These are phyloP conservation scores for Fusarium xylarioides DNA, from an alignment of 2,329 filamentous ascomycete genomes.

Conservation along the genomic window DNA sequence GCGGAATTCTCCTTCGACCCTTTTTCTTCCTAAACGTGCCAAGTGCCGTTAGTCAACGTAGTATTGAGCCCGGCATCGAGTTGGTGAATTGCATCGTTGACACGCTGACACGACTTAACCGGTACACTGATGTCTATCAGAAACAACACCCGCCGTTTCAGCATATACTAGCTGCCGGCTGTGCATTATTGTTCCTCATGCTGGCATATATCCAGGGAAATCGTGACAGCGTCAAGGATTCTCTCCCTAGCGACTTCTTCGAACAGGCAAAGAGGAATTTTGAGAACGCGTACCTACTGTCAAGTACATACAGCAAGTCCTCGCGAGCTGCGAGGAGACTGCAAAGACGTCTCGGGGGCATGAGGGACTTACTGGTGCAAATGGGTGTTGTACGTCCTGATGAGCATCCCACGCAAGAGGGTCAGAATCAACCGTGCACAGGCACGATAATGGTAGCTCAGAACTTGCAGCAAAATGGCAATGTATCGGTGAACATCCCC, in stretches of 20 bases:
- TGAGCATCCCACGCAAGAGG: background rate
- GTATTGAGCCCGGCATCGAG: background rate
- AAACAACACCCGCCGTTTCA: background rate
- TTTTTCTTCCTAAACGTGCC: background rate
- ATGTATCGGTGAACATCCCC: background rate
- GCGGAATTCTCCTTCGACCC: background rate
- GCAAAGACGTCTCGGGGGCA: background rate
- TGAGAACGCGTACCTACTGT: background rate
- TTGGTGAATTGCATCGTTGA: background rate
- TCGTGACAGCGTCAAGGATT: background rate
- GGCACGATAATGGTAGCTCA: background rate
- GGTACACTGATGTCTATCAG: background rate
- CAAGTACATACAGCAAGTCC: background rate
- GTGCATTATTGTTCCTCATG: background rate
- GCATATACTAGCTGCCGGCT: background rate
- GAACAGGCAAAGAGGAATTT: background rate
- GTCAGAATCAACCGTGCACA: background rate
- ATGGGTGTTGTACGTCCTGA: background rate
- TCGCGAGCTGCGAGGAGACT: background rate
- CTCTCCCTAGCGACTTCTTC: background rate
- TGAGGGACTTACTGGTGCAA: background rate
- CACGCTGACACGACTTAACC: background rate
- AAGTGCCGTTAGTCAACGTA: background rate
- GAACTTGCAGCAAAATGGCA: background rate
- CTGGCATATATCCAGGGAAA: background rate